Base-by-base conservation (phyloP, 257 asterid species). In the Leonotis leonurus region DNA sequence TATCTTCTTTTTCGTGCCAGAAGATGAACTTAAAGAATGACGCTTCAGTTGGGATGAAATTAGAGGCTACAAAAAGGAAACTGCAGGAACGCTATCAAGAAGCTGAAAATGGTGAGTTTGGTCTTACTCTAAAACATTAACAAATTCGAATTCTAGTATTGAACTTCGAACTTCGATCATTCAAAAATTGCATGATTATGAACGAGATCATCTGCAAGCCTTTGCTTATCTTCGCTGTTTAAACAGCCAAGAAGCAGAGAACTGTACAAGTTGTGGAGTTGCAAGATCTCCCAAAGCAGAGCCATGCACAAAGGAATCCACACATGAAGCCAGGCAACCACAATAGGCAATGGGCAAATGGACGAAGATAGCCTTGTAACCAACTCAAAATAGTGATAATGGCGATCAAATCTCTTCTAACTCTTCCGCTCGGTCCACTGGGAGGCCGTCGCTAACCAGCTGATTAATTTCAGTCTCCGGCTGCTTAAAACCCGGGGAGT, bases 21-120 rank as follows among this genome's bases (percentile, higher is more conserved):
- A 85, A 80, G 70, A 37, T 10, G 36, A 76, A 67, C 62, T 6
- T 33, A 27, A 70, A 80, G 40, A 83, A 76, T 6, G 96, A 77
- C 58, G 68, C 69, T 17, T 76, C 81, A 1, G 85, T 75, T 68
- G 69, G 69, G 59, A 73, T 68, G 60, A 86, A 78, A 43, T 57
- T 91, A 11, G 98, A 91, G 78, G 85, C 81, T 10, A 81, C 98
- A 7, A 88, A 91, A 59, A 86, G 98, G 85, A 91, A 91, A 75
- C 95, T 91, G 26, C 98, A 91, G 6, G 95, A 91, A 62, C 90
- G 96, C 9, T 88, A 88, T 69, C 96, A 80, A 70, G 96, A 86
- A 81, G 98, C 85, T 39, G 90, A 84, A 69, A 88, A 91, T 12
- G 96, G 98, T 88, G 66, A 46, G 94, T 78, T 67, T 22, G 3